A percentile compares a stretch with the other conserved stretches of the same genome.
Conservation (phyloP, 2,329 filamentous ascomycete species). For the Neonectria sp. region DNA sequence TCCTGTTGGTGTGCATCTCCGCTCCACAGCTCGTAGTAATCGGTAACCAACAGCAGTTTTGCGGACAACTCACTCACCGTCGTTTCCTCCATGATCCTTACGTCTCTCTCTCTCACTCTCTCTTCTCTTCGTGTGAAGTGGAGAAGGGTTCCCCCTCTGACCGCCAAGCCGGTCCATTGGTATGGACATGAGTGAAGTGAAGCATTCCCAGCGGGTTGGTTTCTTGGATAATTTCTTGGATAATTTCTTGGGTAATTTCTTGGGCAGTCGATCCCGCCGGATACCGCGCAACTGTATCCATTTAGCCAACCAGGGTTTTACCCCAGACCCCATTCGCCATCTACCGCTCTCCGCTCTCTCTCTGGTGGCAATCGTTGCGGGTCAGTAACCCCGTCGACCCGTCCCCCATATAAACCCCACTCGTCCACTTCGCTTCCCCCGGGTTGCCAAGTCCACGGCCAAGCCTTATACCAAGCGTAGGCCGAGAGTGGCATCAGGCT, state of each 20-base stretch:
- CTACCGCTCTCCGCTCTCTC: slow-evolving; percentile 6
- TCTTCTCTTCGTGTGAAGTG: too few relatives aligned
- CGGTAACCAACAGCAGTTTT: too few relatives aligned
- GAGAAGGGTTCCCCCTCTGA: too few relatives aligned
- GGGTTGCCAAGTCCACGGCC: slow-evolving; percentile 27
- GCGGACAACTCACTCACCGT: not conserved
- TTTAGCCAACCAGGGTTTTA: not conserved
- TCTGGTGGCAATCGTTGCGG: not conserved
- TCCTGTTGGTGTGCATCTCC: too few relatives aligned
- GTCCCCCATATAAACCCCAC: slow-evolving; percentile 6
- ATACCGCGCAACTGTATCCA: not conserved
- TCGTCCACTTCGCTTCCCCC: slow-evolving; percentile 18
- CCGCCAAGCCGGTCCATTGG: too few relatives aligned
- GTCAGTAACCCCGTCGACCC: not conserved
- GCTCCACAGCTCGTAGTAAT: too few relatives aligned
- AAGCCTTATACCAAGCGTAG: not conserved
- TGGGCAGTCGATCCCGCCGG: too few relatives aligned
- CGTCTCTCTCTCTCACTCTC: not conserved
- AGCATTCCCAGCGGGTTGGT: not conserved
- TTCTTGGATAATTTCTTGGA: not conserved
- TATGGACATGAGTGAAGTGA: not conserved
- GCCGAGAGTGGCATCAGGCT: not conserved
- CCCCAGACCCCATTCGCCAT: not conserved
- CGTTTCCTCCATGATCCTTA: not conserved
- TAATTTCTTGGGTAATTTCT: too few relatives aligned